Conservation (phyloP, 257 asterid genomes). For the Scutellaria baicalensis region DNA sequence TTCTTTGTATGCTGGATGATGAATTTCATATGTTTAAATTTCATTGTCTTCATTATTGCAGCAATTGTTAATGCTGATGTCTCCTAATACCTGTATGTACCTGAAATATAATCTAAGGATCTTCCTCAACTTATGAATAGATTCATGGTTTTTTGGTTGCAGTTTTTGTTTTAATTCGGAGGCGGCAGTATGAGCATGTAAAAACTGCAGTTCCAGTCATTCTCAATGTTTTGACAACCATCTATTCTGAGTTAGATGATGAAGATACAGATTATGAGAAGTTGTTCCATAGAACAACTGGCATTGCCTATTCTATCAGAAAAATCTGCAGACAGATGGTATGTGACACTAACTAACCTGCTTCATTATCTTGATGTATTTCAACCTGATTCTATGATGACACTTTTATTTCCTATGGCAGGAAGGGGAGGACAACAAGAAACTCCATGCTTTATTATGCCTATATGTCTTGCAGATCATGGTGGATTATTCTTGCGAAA, state of each 20-base stretch:
- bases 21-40: neutral
- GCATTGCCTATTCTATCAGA: constrained; percentile 62
- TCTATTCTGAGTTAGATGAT: constrained; percentile 33
- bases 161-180: constrained; percentile 57
- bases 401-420: constrained; percentile 24
- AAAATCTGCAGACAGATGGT: constrained; percentile 57
- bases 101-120: neutral
- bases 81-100: constrained; percentile 6
- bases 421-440: constrained; percentile 50
- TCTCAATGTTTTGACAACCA: constrained; percentile 46
- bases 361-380: constrained; percentile 9
- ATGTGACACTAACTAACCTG: constrained; percentile 19
- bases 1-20: neutral
- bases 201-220: constrained; percentile 66
- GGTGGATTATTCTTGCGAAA: constrained; percentile 47
- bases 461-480: constrained; percentile 71
- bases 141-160: constrained; percentile 28
- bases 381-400: constrained; percentile 3
- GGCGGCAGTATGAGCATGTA: constrained; percentile 68
- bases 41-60: neutral
- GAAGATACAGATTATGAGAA: constrained; percentile 40
- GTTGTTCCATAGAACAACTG: constrained; percentile 44
- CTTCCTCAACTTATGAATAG: neutral
- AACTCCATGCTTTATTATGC: constrained; percentile 67
- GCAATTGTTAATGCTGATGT: neutral